Evolutionary conservation across 106 monocot species (phyloP).

Genomic region (Dendrobium officinale): DNA sequence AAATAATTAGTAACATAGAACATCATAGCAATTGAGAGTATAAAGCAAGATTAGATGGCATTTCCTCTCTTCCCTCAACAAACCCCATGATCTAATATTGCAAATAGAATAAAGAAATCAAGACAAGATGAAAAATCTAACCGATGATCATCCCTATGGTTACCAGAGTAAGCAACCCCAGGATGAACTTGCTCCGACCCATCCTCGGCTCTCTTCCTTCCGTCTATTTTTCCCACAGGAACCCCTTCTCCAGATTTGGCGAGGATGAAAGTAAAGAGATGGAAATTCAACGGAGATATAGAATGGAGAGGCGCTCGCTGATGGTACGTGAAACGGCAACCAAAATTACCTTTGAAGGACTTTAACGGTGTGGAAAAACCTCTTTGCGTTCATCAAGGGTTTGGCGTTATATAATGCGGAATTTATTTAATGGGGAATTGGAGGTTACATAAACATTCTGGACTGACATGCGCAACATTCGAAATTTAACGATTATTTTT

Average conservation of each 20-base stretch:
- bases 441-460: too few relatives aligned
- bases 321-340: too few relatives aligned
- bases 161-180: constrained; percentile 41
- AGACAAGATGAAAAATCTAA: constrained; percentile 2
- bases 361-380: too few relatives aligned
- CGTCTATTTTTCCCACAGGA: background rate
- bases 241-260: background rate
- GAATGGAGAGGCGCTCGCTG: too few relatives aligned
- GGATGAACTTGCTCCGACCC: constrained; percentile 23
- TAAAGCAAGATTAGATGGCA: background rate
- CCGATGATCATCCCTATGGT: constrained; percentile 52
- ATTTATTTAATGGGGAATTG: too few relatives aligned
- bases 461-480: too few relatives aligned
- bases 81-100: background rate
- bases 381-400: too few relatives aligned
- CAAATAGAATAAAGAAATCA: background rate
- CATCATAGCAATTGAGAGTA: background rate
- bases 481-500: too few relatives aligned
- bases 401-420: too few relatives aligned
- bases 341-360: too few relatives aligned
- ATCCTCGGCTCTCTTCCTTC: background rate
- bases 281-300: background rate
- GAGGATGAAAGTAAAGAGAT: background rate
- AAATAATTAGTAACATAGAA: background rate
- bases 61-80: background rate